A percentile compares a stretch with the other conserved stretches of the same genome.
Evolutionary conservation across 148 eudicot species (phyloP).

Genomic region (Vaccinium macrocarpon): DNA sequence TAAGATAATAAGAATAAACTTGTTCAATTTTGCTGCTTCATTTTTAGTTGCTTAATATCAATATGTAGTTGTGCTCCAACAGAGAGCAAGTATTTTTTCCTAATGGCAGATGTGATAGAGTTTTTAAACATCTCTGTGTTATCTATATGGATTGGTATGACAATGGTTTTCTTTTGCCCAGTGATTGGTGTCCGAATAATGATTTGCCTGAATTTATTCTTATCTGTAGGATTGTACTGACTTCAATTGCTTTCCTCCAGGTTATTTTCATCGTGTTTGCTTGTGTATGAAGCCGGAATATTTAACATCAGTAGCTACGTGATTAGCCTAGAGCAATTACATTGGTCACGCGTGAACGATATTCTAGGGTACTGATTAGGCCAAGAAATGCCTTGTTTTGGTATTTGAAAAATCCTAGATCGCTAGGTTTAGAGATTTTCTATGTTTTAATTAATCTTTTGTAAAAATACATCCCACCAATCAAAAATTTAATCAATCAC

Average conservation of each 20-base stretch:
- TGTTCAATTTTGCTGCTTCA: conserved; percentile 26
- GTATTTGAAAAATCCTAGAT: no score
- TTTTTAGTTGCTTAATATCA: conserved; percentile 17
- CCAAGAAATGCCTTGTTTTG: no score
- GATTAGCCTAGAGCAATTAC: not conserved
- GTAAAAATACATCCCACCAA: no score
- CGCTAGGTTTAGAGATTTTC: no score
- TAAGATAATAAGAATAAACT: conserved; percentile 24
- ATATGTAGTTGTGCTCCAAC: conserved; percentile 15
- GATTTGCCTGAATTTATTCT: not conserved
- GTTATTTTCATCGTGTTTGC: not conserved
- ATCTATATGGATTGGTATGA: not conserved
- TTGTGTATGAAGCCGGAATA: not conserved
- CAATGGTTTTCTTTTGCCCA: not conserved
- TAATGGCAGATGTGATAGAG: not conserved
- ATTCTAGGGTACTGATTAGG: no score
- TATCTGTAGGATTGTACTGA: not conserved
- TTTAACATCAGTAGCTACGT: not conserved
- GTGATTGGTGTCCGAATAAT: not conserved
- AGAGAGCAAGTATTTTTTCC: not conserved
- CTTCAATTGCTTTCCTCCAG: not conserved
- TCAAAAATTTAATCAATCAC: no score
- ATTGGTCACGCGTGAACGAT: not conserved
- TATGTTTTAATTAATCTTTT: no score
- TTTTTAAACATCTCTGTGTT: not conserved